phyloP scores from a whole-genome alignment of 345 rosid genomes.

The Lumnitzera racemosa region DNA sequence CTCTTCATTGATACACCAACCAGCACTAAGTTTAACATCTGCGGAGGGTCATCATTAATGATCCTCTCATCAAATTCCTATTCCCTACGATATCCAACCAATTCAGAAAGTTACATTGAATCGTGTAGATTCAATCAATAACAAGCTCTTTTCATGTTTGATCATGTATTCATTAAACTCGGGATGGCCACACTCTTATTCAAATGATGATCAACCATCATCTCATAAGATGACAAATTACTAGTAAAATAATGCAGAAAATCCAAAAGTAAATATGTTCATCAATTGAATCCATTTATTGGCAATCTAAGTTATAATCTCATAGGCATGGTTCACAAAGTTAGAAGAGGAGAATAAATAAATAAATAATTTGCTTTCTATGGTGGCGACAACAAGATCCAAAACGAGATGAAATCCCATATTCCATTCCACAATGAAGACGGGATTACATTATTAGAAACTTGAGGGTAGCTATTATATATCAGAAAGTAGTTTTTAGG shows the following conservation, averaged over 20 bases:
- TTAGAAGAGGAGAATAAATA: too few species aligned
- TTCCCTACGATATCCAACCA: not conserved
- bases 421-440: too few species aligned
- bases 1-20: constrained; percentile 5
- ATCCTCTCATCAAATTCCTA: constrained; percentile 8
- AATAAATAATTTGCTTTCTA: too few species aligned
- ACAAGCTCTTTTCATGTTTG: constrained; percentile 3
- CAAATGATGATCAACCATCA: constrained; percentile 44
- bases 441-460: too few species aligned
- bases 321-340: too few species aligned
- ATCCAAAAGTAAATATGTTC: constrained; percentile 3
- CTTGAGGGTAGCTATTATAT: too few species aligned
- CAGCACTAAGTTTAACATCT: not conserved
- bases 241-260: constrained; percentile 3
- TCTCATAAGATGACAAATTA: constrained; percentile 24
- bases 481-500: too few species aligned
- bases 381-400: too few species aligned
- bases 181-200: constrained; percentile 29
- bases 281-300: not conserved
- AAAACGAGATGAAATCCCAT: too few species aligned
- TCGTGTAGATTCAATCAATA: constrained; percentile 5
- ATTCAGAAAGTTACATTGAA: constrained; percentile 1
- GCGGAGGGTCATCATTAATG: not conserved
- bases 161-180: constrained; percentile 14
- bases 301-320: too few species aligned